Base-by-base conservation (phyloP, 1,139 yeast species). In the Taphrina flavorubra region DNA sequence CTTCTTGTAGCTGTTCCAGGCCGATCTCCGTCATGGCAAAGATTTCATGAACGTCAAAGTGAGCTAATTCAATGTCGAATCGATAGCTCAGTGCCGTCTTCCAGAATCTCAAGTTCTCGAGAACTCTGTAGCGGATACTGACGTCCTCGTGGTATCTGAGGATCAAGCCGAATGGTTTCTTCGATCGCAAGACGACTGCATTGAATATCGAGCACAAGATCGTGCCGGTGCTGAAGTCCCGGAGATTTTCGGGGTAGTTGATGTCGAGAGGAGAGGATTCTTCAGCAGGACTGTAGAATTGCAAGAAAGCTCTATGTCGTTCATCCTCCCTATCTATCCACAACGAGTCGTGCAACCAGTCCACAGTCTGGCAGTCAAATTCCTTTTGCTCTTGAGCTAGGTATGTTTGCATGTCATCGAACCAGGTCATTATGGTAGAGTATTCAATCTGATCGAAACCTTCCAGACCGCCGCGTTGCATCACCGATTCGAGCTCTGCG, bases 51-150 rank as follows among this genome's bases (percentile, higher is more conserved):
- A 40, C 51, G 34, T 42, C 42, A 20, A 64, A 42, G n/a, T 14
- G 14, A 10, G 25, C 39, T 18, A 59, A 25, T 14, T 37, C 58
- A 10, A 57, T 37, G 34, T 46, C 68, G 49, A 57, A 25, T 5
- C 68, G 64, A 34, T 57, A 49, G 20, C 25, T 46, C 16, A 65
- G 18, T 8, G 68, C 68, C 6, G 57, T n/a, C 6, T 49, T 36
- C 68, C 68, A 65, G 20, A 18, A 65, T 3, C 49, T 8, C 37
- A 65, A 46, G 18, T 65, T 65, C n/a, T 65, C 64, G 1, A 59
- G 60, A 10, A 59, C 68, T 37, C 68, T 46, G 36, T 57, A 65
- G 10, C 61, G 68, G 18, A 65, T 65, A 6, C 53, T 42, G 13
- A 62, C 58, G 18, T 65, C 64, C 10, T 31, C 13, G 18, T 65